Evolutionary conservation across 2,329 filamentous ascomycete species (phyloP), one percentile per base, ranked within the genome.

Genomic region (Calonectria leucothoes): DNA sequence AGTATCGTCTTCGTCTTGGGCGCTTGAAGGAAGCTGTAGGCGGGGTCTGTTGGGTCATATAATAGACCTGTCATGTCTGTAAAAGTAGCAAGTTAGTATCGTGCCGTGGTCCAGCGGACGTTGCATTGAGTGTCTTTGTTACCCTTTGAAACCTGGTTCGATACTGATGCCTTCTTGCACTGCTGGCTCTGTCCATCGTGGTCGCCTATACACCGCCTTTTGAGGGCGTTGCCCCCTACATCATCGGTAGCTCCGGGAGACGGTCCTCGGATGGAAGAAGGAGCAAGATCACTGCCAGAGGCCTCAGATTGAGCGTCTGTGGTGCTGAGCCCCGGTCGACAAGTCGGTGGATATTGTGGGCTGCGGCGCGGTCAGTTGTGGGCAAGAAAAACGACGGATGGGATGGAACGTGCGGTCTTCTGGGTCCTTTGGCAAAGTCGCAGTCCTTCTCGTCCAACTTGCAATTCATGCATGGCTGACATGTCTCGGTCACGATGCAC

Each of bases 391-490:
- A 3, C 11, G 10, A 20, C 3, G 11, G n/a, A 20, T 10, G 1
- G 37, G 23, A 15, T 37, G 14, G 31, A 4, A 25, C 76, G 55
- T 25, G 70, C 78, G 69, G 67, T 48, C 75, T 74, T 3, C 77
- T 76, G 57, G 76, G 72, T 6, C 75, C 55, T 27, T 67, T 74
- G 52, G 75, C 78, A 31, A 77, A 80, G 0, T 77, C 76, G 57
- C 78, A 80, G 6, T 76, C 71, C 33, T 80, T 80, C n/a, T 74
- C 77, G 45, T 77, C 77, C 15, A 79, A 71, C 59, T 75, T 76
- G 61, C 78, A 80, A 23, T 80, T 80, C 76, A 80, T 75, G 71
- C 78, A 80, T 11, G 78, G 78, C 20, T 68, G 66, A 17, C 74
- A 64, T 1, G 76, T 66, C 35, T 70, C 70, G 20, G 76, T 77